Conservation (phyloP, 2,329 filamentous ascomycete species). For the Apiospora rasikravindrae region DNA sequence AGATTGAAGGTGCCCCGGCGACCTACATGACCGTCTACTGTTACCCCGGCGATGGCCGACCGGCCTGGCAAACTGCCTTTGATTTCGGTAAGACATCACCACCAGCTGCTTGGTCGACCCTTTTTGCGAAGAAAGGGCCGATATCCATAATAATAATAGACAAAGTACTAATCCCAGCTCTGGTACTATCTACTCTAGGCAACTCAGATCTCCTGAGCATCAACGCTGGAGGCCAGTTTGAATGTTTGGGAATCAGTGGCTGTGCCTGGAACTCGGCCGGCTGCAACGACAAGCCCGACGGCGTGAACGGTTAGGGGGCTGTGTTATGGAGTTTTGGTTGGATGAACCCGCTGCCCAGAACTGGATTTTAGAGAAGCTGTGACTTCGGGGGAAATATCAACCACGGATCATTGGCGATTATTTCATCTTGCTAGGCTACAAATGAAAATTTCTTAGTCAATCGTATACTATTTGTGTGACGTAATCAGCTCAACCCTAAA, state of each 20-base stretch:
- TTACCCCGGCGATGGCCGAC: not conserved
- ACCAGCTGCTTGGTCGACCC: not conserved
- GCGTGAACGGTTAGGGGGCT: not conserved
- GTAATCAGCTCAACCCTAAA: too few species aligned
- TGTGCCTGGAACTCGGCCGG: not conserved
- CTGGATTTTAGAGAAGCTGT: not conserved
- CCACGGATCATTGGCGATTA: too few species aligned
- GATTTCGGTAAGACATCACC: not conserved
- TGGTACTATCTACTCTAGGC: not conserved
- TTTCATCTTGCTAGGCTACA: rapidly evolving
- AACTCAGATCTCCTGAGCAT: not conserved
- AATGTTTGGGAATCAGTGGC: not conserved
- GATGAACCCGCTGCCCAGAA: not conserved
- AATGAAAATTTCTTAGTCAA: not conserved
- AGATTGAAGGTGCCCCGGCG: not conserved
- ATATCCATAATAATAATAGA: not conserved
- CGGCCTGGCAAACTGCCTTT: not conserved
- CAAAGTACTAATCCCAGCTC: not conserved
- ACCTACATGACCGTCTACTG: not conserved
- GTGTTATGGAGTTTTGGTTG: not conserved
- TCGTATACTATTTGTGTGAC: too few species aligned
- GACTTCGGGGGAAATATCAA: too few species aligned
- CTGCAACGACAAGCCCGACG: not conserved
- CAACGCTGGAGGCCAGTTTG: not conserved
- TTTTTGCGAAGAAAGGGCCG: too few species aligned